Evolutionary conservation across 2,329 filamentous ascomycete genomes (phyloP).

Genomic region (Gaeumannomyces tritici): DNA sequence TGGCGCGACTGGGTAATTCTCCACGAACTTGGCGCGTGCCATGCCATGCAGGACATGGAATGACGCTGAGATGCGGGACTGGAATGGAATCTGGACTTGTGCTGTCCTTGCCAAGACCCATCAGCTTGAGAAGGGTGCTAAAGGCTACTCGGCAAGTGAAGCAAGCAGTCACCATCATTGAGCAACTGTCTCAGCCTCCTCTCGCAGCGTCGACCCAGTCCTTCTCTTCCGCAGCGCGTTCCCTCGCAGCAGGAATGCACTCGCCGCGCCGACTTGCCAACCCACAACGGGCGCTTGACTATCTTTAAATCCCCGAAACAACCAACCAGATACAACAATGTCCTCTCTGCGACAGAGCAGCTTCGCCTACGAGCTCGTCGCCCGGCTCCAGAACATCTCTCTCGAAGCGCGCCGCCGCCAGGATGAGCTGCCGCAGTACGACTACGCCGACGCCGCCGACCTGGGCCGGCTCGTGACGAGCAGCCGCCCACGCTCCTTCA

Average conservation of each 20-base stretch:
- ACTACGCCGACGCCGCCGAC: slow-evolving; percentile 25
- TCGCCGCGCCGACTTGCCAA: neutral
- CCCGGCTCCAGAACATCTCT: slow-evolving; percentile 9
- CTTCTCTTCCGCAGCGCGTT: neutral
- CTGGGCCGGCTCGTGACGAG: slow-evolving; percentile 31
- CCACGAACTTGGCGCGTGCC: neutral
- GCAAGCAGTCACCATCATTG: no score
- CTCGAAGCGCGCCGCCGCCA: neutral
- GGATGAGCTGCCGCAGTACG: slow-evolving; percentile 38
- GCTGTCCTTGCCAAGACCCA: neutral
- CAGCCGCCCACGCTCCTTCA: slow-evolving; percentile 36
- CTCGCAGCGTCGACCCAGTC: neutral
- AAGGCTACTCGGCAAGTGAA: no score
- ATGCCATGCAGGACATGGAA: neutral
- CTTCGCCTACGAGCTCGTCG: slow-evolving; percentile 14
- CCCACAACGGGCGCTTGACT: neutral
- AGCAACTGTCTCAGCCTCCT: no score
- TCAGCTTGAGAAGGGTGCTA: neutral
- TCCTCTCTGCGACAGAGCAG: slow-evolving; percentile 4
- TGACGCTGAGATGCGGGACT: neutral
- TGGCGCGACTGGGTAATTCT: neutral
- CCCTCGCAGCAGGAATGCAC: neutral
- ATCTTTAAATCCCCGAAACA: neutral
- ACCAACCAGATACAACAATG: neutral
- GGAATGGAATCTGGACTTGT: neutral